Evolutionary conservation across 1,284 basidiomycete genomes (phyloP).

Genomic region (Fomitopsis palustris): DNA sequence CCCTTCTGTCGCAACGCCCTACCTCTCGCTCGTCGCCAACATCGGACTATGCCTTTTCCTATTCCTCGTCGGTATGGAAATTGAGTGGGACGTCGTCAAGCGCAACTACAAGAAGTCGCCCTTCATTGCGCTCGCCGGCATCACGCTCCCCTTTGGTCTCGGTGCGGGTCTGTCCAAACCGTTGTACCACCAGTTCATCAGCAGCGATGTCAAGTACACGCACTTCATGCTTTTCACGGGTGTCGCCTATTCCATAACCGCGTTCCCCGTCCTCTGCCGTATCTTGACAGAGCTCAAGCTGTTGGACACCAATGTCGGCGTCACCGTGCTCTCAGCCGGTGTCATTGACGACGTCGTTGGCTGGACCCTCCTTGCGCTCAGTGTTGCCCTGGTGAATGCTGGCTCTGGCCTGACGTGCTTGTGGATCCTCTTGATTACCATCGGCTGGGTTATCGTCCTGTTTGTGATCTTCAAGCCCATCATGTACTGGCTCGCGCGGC

Average conservation of each 20-base stretch:
- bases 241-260: conserved; percentile 90
- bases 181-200: conserved; percentile 80
- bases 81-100: conserved; percentile 52
- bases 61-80: conserved; percentile 86
- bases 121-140: conserved; percentile 46
- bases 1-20: conserved; percentile 64
- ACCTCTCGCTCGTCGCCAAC: conserved; percentile 80
- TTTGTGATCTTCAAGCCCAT: conserved; percentile 67
- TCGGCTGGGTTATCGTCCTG: conserved; percentile 82
- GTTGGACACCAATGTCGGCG: conserved; percentile 90
- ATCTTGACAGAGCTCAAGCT: conserved; percentile 81
- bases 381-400: conserved; percentile 88
- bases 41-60: conserved; percentile 90
- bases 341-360: conserved; percentile 89
- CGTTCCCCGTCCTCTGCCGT: conserved; percentile 92
- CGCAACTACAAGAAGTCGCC: conserved; percentile 69
- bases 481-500: conserved; percentile 70
- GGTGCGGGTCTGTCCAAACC: conserved; percentile 82
- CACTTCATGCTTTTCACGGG: conserved; percentile 95
- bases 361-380: conserved; percentile 77
- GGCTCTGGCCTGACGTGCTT: conserved; percentile 71
- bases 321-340: conserved; percentile 90
- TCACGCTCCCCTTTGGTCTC: conserved; percentile 46
- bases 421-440: conserved; percentile 77
- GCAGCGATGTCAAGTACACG: conserved; percentile 60